Evolutionary conservation across 306 rosid genomes (phyloP), one percentile per base, ranked within the genome.

Genomic region (Rosa persica): DNA sequence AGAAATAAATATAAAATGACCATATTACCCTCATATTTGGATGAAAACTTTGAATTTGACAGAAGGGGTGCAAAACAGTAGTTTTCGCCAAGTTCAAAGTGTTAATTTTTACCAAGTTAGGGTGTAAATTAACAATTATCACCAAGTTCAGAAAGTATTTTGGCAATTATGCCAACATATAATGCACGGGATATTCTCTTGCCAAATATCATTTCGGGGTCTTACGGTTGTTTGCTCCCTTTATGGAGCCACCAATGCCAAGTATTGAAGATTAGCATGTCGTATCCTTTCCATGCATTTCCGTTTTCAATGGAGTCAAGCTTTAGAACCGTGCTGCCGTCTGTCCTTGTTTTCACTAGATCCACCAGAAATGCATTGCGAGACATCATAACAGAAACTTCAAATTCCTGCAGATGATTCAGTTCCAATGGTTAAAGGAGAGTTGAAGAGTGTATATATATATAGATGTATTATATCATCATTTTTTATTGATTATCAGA

Each of bases 191-290:
- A 2, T 30, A 30, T 30, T 30, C 36, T 30, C 36, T 30, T 30
- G 36, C 36, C 36, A 30, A 30, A 30, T 16, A 16, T 51, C 6
- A 51, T 51, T 51, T 13, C 8, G 58, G 16, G 66, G 34, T 51
- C 86, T 72, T 38, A 83, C 82, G 81, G 79, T 76, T 75, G 78
- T 30, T 40, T 64, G 74, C 58, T 73, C 73, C 90, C 90, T 67
- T 47, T 80, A 67, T 87, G 88, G 2, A 80, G 81, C 89, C 89
- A 85, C 91, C 91, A 88, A 39, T 88, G 88, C 89, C 87, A 81
- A 11, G 88, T 76, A 47, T 88, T 83, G 74, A 88, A 85, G 76
- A 88, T 81, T 20, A 88, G 52, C 39, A 79, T 80, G 67, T 85
- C 85, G 65, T 85, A 85, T 79, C 87, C 83, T 17, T 51, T 83